phyloP scores from a whole-genome alignment of 768 basidiomycete genomes.

The Suillus paluster region DNA sequence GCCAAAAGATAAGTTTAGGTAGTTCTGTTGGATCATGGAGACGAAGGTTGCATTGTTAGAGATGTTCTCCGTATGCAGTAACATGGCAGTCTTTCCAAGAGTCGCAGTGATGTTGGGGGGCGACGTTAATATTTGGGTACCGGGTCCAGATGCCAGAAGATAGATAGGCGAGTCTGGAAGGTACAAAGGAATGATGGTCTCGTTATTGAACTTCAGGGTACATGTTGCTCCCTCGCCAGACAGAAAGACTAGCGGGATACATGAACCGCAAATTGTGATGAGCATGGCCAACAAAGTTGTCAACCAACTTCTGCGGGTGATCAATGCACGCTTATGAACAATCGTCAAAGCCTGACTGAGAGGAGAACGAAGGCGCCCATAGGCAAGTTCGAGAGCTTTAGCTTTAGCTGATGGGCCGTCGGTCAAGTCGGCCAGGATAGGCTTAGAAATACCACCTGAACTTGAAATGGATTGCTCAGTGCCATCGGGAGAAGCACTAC shows the following conservation, averaged over 20 bases:
- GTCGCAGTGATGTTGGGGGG: conserved; percentile 56
- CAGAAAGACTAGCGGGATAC: conserved; percentile 72
- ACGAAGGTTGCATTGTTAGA: conserved; percentile 65
- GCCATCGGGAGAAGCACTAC: conserved; percentile 27
- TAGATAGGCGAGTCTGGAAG: conserved; percentile 52
- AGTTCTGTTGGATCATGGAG: conserved; percentile 52
- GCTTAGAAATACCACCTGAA: conserved; percentile 1
- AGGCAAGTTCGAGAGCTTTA: conserved; percentile 45
- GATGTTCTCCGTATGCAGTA: conserved; percentile 45
- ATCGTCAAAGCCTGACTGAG: conserved; percentile 72
- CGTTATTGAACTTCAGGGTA: conserved; percentile 39
- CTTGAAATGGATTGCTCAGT: conserved; percentile 23
- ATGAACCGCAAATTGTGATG: conserved; percentile 63
- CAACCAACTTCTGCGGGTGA: conserved; percentile 71
- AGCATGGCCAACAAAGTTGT: conserved; percentile 59
- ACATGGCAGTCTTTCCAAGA: conserved; percentile 46
- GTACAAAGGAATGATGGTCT: conserved; percentile 52
- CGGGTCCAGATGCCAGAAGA: conserved; percentile 33
- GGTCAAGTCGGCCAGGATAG: conserved; percentile 2
- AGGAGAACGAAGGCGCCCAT: conserved; percentile 58
- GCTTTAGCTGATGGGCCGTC: conserved; percentile 10
- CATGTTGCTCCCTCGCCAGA: conserved; percentile 56
- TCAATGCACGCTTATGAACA: conserved; percentile 69
- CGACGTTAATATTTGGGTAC: conserved; percentile 48
- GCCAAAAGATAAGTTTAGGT: conserved; percentile 59